These are phyloP conservation scores for Pilobolus umbonatus DNA, from an alignment of 192 early-diverging fungal genomes.

Conservation along the genomic window DNA sequence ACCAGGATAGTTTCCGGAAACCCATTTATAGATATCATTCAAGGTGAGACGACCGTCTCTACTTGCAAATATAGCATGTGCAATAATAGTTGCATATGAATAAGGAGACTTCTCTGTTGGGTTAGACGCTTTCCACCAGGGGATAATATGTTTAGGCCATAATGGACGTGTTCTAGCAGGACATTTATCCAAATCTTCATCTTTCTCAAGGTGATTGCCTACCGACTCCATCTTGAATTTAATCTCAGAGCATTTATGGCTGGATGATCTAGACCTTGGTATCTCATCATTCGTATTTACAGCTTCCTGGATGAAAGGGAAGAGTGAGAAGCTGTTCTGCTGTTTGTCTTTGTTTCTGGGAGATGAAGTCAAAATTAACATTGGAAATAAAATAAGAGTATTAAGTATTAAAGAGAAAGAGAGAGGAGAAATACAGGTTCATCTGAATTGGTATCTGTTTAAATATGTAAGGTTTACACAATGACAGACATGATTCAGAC, in stretches of 20 bases:
- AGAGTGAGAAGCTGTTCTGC: too few relatives aligned
- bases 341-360: too few relatives aligned
- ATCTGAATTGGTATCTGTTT: too few relatives aligned
- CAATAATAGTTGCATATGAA: constrained; percentile 77
- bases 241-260: not conserved
- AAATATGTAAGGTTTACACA: too few relatives aligned
- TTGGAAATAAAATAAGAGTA: too few relatives aligned
- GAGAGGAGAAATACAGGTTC: too few relatives aligned
- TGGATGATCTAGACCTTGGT: not conserved
- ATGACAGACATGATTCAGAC: too few relatives aligned
- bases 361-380: too few relatives aligned
- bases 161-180: constrained; percentile 5
- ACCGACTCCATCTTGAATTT: constrained; percentile 14
- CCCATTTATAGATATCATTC: constrained; percentile 80
- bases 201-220: not conserved
- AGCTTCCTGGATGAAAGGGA: not conserved
- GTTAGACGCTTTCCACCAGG: constrained; percentile 18
- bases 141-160: constrained; percentile 15
- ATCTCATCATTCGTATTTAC: not conserved
- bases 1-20: constrained; percentile 65
- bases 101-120: constrained; percentile 51
- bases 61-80: constrained; percentile 64
- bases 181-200: constrained; percentile 12
- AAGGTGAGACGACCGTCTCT: constrained; percentile 60
- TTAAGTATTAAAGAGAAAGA: too few relatives aligned